Evolutionary conservation across 768 basidiomycete species (phyloP), one percentile per base, ranked within the genome.

Genomic region (Phaeotremella fagi): DNA sequence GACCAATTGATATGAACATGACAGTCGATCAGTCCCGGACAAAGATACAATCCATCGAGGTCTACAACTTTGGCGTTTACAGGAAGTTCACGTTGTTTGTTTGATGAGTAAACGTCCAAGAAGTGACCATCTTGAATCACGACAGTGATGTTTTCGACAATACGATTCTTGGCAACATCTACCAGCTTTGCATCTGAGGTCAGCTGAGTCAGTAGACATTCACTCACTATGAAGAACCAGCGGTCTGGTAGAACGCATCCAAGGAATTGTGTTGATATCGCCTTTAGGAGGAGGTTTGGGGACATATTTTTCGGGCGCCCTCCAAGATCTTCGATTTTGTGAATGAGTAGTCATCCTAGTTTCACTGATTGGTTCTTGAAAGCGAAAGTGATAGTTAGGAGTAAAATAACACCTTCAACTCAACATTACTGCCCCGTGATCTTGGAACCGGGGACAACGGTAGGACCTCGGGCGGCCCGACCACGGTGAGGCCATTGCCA

Each of bases 11-110:
- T 45, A 45, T 52, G 50, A 14, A 52, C 43, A 45, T 54, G 45
- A 29, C 50, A 52, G 25, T 52, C 50, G 24, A 44, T 52, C 26
- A 52, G n/a, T n/a, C 50, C 50, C 12, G 50, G 50, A 25, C 50
- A 52, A 18, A 52, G 44, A 28, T 44, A 52, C 14, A 28, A 20
- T 1, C 50, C 50, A 6, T 45, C 18, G 9, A 52, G 25, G 20
- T 52, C 50, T 12, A 52, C 26, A 9, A 31, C 35, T 2, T 33
- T 5, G n/a, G 50, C 41, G 3, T 45, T 3, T 9, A 11, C 16
- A 33, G 31, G 31, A 7, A 33, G 16, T 7, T 7, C 16, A 33
- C 31, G 16, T 16, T 33, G 31, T 33, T 16, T 16, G 16, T 33
- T 33, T 7, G 31, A 7, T n/a, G n/a, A n/a, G n/a, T n/a, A n/a